These are phyloP conservation scores for Neostapfia colusana DNA, from an alignment of 176 grass and related monocot species.

Conservation along the genomic window DNA sequence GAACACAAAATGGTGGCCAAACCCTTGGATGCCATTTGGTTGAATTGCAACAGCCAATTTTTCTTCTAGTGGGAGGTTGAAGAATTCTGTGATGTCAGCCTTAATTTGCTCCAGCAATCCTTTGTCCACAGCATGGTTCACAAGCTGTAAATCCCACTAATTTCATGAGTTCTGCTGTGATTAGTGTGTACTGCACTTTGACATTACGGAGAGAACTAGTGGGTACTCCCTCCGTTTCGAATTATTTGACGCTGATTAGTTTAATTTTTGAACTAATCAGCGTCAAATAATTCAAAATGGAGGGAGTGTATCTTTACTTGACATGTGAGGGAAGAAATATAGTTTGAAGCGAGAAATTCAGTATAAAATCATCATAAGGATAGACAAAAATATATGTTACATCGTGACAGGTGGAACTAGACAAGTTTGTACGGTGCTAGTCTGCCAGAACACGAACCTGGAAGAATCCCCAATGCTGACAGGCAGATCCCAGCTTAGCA, in stretches of 20 bases:
- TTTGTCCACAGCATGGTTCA: constrained; percentile 46
- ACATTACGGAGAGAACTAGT: background rate
- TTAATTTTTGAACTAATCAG: too few species aligned
- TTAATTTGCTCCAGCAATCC: constrained; percentile 20
- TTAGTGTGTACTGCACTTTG: background rate
- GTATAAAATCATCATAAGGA: background rate
- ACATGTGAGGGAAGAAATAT: background rate
- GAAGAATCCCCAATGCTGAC: constrained; percentile 60
- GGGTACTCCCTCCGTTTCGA: too few species aligned
- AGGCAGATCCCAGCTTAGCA: constrained; percentile 50
- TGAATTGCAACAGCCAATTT: constrained; percentile 36
- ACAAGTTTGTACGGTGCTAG: background rate
- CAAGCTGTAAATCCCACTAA: constrained; percentile 23
- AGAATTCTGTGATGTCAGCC: constrained; percentile 46
- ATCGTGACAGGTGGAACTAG: background rate
- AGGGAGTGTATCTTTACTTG: background rate
- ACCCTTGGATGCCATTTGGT: constrained; percentile 50
- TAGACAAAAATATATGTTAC: background rate
- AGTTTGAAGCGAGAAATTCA: background rate
- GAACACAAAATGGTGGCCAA: constrained; percentile 62
- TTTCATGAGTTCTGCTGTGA: constrained; percentile 16
- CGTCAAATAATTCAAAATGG: too few species aligned
- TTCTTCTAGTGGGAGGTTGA: constrained; percentile 48
- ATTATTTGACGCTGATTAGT: too few species aligned
- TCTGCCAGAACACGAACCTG: constrained; percentile 35